Evolutionary conservation across 192 early-diverging fungal genomes (phyloP).

Genomic region (Backusella liffmaniae): DNA sequence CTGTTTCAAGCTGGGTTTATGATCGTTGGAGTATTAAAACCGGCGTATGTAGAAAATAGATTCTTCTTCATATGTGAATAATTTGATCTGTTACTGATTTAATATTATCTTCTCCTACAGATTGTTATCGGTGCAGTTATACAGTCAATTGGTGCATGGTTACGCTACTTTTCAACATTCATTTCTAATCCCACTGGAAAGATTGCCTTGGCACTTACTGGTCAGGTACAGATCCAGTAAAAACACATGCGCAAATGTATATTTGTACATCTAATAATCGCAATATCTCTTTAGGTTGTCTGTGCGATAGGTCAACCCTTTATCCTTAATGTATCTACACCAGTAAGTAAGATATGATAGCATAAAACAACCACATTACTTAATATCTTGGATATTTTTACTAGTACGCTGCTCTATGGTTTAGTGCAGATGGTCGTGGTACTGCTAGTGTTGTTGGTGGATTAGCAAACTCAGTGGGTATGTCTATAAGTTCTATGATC

Average conservation of each 20-base stretch:
- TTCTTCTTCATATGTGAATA: neutral
- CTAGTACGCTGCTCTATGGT: constrained; percentile 58
- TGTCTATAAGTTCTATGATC: neutral
- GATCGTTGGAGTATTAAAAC: constrained; percentile 41
- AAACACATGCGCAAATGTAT: neutral
- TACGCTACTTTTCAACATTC: constrained; percentile 46
- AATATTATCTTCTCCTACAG: constrained; percentile 12
- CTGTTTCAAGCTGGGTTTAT: constrained; percentile 44
- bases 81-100: neutral
- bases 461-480: constrained; percentile 25
- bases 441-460: constrained; percentile 53
- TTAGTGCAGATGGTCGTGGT: constrained; percentile 45
- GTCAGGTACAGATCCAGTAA: constrained; percentile 38
- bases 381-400: neutral
- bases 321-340: constrained; percentile 53
- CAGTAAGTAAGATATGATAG: constrained; percentile 21
- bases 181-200: constrained; percentile 34
- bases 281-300: constrained; percentile 28
- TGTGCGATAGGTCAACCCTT: constrained; percentile 53
- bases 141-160: constrained; percentile 44
- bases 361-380: neutral
- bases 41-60: constrained; percentile 21
- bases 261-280: neutral
- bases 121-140: constrained; percentile 41
- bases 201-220: constrained; percentile 43